phyloP scores from a whole-genome alignment of 2,329 filamentous ascomycete genomes.

The Emmonsiellopsis sp. region DNA sequence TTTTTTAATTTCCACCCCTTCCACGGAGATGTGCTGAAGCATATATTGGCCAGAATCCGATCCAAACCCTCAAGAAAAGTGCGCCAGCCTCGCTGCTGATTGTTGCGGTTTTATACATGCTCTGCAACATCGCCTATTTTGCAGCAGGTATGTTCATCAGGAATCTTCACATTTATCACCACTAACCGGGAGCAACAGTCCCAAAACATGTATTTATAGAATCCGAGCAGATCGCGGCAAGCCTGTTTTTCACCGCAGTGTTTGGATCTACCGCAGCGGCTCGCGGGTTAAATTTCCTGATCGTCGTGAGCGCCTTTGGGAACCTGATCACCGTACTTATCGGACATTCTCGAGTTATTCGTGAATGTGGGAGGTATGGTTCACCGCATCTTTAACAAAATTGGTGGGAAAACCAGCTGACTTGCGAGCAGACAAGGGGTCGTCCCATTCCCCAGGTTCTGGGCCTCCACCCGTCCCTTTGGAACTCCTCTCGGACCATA shows the following conservation, averaged over 20 bases:
- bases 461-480: constrained; percentile 55
- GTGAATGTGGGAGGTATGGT: constrained; percentile 48
- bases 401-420: background rate
- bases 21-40: background rate
- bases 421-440: constrained; percentile 45
- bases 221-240: constrained; percentile 47
- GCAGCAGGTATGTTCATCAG: constrained; percentile 17
- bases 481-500: constrained; percentile 55
- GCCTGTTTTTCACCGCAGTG: constrained; percentile 51
- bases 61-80: constrained; percentile 45
- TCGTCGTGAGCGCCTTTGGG: constrained; percentile 50
- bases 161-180: background rate
- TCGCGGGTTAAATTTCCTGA: constrained; percentile 48
- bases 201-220: constrained; percentile 45
- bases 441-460: constrained; percentile 51
- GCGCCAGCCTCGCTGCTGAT: constrained; percentile 43
- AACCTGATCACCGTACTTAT: constrained; percentile 51
- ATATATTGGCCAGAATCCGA: constrained; percentile 34
- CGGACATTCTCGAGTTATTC: constrained; percentile 47
- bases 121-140: constrained; percentile 55
- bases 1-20: background rate
- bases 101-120: constrained; percentile 48
- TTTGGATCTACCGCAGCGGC: constrained; percentile 45
- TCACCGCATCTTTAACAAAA: background rate
- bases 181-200: constrained; percentile 28